phyloP scores from a whole-genome alignment of 305 asterid species.

The Solanum hybrid region DNA sequence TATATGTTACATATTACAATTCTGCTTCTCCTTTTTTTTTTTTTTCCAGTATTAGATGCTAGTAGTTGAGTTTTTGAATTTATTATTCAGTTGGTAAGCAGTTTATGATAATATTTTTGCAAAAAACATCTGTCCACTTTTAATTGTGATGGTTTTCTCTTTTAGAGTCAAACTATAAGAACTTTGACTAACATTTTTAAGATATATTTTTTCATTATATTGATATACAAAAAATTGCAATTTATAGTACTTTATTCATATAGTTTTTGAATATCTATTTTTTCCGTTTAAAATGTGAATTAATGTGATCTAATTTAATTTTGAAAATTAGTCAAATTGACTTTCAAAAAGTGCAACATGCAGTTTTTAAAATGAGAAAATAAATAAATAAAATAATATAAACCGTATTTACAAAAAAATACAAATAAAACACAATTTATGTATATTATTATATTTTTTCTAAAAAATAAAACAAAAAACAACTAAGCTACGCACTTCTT shows the following conservation, averaged over 20 bases:
- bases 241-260: not conserved
- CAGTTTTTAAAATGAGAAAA: too few relatives aligned
- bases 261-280: too few relatives aligned
- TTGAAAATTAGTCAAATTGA: not conserved
- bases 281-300: too few relatives aligned
- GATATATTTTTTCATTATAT: not conserved
- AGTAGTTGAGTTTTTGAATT: not conserved
- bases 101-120: not conserved
- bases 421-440: too few relatives aligned
- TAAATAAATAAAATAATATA: too few relatives aligned
- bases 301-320: too few relatives aligned
- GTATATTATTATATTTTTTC: not conserved
- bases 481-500: not conserved
- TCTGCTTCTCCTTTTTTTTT: not conserved
- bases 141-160: too few relatives aligned
- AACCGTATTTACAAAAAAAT: too few relatives aligned
- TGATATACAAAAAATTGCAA: too few relatives aligned
- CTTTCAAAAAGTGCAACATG: too few relatives aligned
- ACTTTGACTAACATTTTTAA: not conserved
- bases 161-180: not conserved
- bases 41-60: not conserved
- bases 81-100: not conserved
- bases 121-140: too few relatives aligned
- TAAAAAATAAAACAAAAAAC: not conserved
- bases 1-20: not conserved